Base-by-base conservation (phyloP, 768 basidiomycete genomes). In the Amanita phalloides region DNA sequence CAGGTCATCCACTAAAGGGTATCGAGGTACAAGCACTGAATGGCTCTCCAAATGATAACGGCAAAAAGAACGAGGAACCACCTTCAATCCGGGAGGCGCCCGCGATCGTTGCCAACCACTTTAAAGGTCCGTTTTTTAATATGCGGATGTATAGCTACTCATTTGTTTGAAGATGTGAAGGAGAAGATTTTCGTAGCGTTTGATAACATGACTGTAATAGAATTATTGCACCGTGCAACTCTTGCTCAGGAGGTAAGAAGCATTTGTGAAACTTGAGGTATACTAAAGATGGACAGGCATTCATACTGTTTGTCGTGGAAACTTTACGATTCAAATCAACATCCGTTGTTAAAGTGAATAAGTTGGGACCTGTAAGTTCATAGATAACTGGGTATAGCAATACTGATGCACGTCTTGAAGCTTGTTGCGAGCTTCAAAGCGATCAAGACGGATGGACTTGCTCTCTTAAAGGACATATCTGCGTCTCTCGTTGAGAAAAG, bases 31-130 rank as follows among this genome's bases (percentile, higher is more conserved):
- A 72, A n/a, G 64, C 69, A 1, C 58, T 66, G 28, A 69, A 71
- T 51, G 66, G 68, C 42, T 51, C 68, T 10, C 45, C 51, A 17
- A 78, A 76, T 58, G 75, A 73, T 6, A 68, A 74, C 47, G 60
- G 66, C 14, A 88, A 81, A 66, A 88, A 87, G 60, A 82, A 83
- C 39, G 84, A 86, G 46, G 85, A 87, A 53, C 71, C 79, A 23
- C 84, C 85, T 17, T 65, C 71, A n/a, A 72, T 85, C 13, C 76
- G 72, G 25, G 82, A 82, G 11, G 73, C 82, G 3, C 82, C 88
- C 1, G 69, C 73, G 53, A 51, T 71, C 4, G 68, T 88, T 10
- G 47, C 62, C 8, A 62, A 66, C 10, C 86, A 79, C 65, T 91
- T 90, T 58, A 79, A 86, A 47, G 67, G 84, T 84, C 55, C 36